These are phyloP conservation scores for Cadophora malorum DNA, from an alignment of 2,329 filamentous ascomycete species.

Conservation along the genomic window DNA sequence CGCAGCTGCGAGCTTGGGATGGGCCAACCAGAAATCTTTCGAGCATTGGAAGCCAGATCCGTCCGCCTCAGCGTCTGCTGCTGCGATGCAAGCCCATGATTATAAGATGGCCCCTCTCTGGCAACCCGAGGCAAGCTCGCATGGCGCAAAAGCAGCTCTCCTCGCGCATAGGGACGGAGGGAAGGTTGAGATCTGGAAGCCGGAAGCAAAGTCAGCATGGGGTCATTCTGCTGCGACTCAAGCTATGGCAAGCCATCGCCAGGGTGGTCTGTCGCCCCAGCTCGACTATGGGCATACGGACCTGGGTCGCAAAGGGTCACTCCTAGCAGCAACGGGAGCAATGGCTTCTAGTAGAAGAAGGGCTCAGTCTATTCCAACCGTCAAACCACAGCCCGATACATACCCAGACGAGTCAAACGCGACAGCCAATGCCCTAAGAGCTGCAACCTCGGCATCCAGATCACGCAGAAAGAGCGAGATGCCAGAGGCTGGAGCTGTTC, in stretches of 20 bases:
- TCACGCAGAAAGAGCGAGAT: slow-evolving; percentile 27
- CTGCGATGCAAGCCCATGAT: slow-evolving; percentile 64
- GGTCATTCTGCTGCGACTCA: slow-evolving; percentile 74
- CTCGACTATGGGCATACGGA: slow-evolving; percentile 54
- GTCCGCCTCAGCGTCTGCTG: slow-evolving; percentile 64
- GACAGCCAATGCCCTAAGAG: slow-evolving; percentile 72
- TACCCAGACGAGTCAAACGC: slow-evolving; percentile 66
- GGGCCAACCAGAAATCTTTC: slow-evolving; percentile 69
- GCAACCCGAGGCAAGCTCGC: slow-evolving; percentile 67
- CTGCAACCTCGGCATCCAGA: slow-evolving; percentile 66
- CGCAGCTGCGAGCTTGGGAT: slow-evolving; percentile 76
- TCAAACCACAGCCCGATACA: slow-evolving; percentile 47
- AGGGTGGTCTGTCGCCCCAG: slow-evolving; percentile 49
- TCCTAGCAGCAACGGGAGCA: slow-evolving; percentile 80
- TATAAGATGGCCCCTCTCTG: slow-evolving; percentile 61
- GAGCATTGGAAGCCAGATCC: slow-evolving; percentile 71
- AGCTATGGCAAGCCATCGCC: slow-evolving; percentile 62
- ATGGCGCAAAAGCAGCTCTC: slow-evolving; percentile 77
- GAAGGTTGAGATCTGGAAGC: slow-evolving; percentile 58
- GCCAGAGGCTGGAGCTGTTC: slow-evolving; percentile 67
- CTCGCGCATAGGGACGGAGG: slow-evolving; percentile 63
- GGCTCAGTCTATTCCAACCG: slow-evolving; percentile 65
- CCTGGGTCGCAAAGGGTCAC: slow-evolving; percentile 66
- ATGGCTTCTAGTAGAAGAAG: slow-evolving; percentile 64
- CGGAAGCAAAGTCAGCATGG: slow-evolving; percentile 48